These are phyloP conservation scores for Lophiostoma macrostomum DNA, from an alignment of 495 filamentous ascomycete genomes.

Conservation along the genomic window DNA sequence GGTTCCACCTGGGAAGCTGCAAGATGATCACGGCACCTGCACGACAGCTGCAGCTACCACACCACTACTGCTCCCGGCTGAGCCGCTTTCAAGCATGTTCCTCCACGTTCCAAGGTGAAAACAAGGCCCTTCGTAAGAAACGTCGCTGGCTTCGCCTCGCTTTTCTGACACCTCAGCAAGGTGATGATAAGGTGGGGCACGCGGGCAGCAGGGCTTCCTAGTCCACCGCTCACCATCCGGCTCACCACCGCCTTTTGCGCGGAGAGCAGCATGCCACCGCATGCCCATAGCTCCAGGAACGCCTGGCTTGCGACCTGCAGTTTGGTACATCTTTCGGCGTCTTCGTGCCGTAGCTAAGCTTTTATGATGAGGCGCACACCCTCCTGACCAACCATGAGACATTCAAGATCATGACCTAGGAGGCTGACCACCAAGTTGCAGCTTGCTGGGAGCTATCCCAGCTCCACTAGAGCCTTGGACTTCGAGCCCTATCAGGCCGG, in stretches of 20 bases:
- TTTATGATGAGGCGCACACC: too few relatives aligned
- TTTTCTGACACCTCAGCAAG: slow-evolving; percentile 6
- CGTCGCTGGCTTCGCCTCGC: neutral
- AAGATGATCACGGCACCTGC: slow-evolving; percentile 17
- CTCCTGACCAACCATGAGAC: slow-evolving; percentile 2
- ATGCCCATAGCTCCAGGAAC: slow-evolving; percentile 1
- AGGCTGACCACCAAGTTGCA: slow-evolving; percentile 23
- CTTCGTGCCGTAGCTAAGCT: too few relatives aligned
- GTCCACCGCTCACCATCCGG: slow-evolving; percentile 6
- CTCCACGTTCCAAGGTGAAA: slow-evolving; percentile 8
- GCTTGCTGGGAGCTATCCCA: slow-evolving; percentile 21
- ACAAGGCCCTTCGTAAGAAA: slow-evolving; percentile 14
- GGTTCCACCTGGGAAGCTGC: too few relatives aligned
- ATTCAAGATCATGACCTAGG: slow-evolving; percentile 28
- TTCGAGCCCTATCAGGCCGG: slow-evolving; percentile 2
- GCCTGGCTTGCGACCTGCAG: slow-evolving; percentile 4
- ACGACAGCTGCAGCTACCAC: slow-evolving; percentile 13
- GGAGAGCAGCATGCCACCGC: too few relatives aligned
- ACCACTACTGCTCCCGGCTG: slow-evolving; percentile 9
- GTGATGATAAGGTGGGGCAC: too few relatives aligned
- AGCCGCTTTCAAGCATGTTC: slow-evolving; percentile 15
- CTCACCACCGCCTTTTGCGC: slow-evolving; percentile 25
- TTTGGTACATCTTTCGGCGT: neutral
- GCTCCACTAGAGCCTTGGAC: neutral
- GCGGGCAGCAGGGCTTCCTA: slow-evolving; percentile 15